phyloP scores from a whole-genome alignment of 805 yeast species.

The Candida nanaspora region DNA sequence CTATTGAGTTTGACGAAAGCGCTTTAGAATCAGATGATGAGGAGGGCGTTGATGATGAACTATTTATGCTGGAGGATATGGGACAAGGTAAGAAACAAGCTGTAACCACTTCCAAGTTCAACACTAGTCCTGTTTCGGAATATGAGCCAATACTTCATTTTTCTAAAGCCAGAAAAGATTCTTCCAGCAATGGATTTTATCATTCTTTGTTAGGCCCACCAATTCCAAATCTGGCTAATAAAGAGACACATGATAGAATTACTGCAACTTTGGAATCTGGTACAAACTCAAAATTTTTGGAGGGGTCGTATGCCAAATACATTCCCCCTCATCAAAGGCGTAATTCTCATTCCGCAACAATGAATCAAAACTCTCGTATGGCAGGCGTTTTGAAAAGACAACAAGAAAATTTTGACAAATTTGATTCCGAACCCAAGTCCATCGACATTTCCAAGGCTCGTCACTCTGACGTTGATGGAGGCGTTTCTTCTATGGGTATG shows the following conservation, averaged over 20 bases:
- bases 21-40: constrained; percentile 24
- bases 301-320: constrained; percentile 22
- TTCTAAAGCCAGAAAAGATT: constrained; percentile 5
- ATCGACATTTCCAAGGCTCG: background rate
- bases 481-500: background rate
- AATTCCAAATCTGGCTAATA: constrained; percentile 7
- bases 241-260: constrained; percentile 3
- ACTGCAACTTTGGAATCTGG: constrained; percentile 4
- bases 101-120: background rate
- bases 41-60: constrained; percentile 27
- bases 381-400: constrained; percentile 8
- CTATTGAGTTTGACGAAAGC: constrained; percentile 8
- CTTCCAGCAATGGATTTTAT: background rate
- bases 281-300: too few relatives aligned
- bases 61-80: constrained; percentile 32
- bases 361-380: constrained; percentile 9
- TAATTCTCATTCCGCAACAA: constrained; percentile 23
- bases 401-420: constrained; percentile 1
- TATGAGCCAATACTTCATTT: constrained; percentile 2
- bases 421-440: background rate
- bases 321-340: constrained; percentile 51
- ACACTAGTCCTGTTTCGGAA: background rate
- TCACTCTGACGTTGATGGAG: too few relatives aligned
- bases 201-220: background rate
- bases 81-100: background rate